Evolutionary conservation across 306 rosid species (phyloP), one percentile per base, ranked within the genome.

Genomic region (Leucaena leucocephala): DNA sequence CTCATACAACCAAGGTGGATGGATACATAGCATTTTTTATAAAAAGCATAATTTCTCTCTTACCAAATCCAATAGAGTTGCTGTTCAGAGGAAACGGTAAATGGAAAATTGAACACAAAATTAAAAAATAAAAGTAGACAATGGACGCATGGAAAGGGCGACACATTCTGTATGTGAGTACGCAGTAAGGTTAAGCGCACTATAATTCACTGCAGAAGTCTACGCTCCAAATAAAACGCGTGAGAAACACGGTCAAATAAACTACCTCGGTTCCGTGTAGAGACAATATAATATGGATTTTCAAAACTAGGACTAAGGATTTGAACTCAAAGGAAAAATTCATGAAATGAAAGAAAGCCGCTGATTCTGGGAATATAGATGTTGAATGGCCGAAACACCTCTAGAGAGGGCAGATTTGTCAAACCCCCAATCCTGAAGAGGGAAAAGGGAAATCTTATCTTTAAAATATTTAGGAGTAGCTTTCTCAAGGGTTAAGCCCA

Each of bases 301-400:
- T 11, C 8, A 61, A 70, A 65, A 49, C 4, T 3, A 16, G 7
- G 59, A 62, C 67, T 64, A 68, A 54, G 67, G 80, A 81, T 68
- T 36, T 55, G 70, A 33, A 21, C 64, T 48, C 49, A 67, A 12
- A 62, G 13, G 74, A 84, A 71, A 39, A 42, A 70, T 40, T 22
- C 55, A 54, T 45, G 74, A 22, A 45, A 35, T 38, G n/a, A 39
- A 65, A 68, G 39, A 65, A 78, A 69, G 72, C 7, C 71, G 49
- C 42, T 57, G 81, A 66, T 83, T 83, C 76, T 45, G 69, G 35
- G 80, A 82, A 86, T 76, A 68, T 40, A 45, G 75, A 4, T 1
- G 48, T 44, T 43, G 68, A 68, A 58, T 6, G 75, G 72, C 74
- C 75, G 82, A 81, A 70, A 62, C 78, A 69, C 59, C 54, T 66